Conservation (phyloP, 345 rosid species). For the thale cress (Arabidopsis thaliana) region DNA sequence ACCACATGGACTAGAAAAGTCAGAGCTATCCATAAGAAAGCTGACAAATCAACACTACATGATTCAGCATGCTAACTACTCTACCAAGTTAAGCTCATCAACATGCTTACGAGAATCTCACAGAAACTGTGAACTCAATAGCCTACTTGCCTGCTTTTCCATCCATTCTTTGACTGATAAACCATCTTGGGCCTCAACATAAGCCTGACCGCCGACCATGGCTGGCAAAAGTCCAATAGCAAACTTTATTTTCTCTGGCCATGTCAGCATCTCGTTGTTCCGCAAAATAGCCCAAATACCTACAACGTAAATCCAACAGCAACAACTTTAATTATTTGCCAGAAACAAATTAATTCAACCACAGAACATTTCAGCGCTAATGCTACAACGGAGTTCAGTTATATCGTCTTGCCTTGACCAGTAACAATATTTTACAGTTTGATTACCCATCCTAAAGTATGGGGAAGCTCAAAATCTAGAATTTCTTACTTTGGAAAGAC, state of each 20-base stretch:
- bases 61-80: neutral
- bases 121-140: conserved; percentile 12
- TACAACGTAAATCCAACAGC: conserved; percentile 43
- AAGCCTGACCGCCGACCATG: conserved; percentile 86
- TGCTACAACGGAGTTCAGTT: neutral
- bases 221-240: conserved; percentile 98
- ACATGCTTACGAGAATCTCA: conserved; percentile 9
- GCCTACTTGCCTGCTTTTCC: conserved; percentile 70
- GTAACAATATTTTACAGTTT: neutral
- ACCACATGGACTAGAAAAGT: neutral
- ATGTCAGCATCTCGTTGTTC: conserved; percentile 93
- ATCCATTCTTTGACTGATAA: conserved; percentile 84
- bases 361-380: neutral
- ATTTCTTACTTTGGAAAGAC: neutral
- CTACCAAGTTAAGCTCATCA: neutral
- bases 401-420: neutral
- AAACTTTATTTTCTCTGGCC: conserved; percentile 97
- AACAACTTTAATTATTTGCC: neutral
- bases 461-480: neutral
- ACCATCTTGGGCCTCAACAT: conserved; percentile 98
- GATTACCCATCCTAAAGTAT: conserved; percentile 12
- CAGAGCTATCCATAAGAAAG: neutral
- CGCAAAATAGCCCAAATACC: conserved; percentile 90
- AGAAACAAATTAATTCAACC: neutral
- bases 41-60: neutral